Conservation (phyloP, 192 early-diverging fungal genomes). For the Gigaspora rosea region DNA sequence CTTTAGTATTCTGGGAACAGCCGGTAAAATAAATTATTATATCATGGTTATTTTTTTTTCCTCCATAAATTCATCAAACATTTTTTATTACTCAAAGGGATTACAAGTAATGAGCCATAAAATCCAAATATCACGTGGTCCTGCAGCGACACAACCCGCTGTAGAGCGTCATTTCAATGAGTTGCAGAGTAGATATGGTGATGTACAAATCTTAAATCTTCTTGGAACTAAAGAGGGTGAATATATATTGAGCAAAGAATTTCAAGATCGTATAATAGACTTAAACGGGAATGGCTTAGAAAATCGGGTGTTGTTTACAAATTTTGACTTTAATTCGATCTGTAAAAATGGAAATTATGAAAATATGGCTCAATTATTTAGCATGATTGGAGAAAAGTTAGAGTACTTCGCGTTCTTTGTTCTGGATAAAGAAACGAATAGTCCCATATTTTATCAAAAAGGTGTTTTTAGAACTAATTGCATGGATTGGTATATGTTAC, state of each 20-base stretch:
- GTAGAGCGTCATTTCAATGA: slow-evolving; percentile 76
- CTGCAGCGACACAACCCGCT: slow-evolving; percentile 83
- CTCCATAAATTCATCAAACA: neutral
- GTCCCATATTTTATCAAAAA: slow-evolving; percentile 65
- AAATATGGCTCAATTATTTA: slow-evolving; percentile 61
- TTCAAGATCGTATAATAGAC: slow-evolving; percentile 51
- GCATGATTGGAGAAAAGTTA: slow-evolving; percentile 52
- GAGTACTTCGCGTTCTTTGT: slow-evolving; percentile 71
- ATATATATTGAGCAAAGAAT: slow-evolving; percentile 67
- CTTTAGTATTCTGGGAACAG: slow-evolving; percentile 94
- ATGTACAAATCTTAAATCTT: slow-evolving; percentile 79
- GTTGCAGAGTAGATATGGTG: slow-evolving; percentile 70
- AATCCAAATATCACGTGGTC: slow-evolving; percentile 78
- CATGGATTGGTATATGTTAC: slow-evolving; percentile 65
- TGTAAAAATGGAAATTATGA: slow-evolving; percentile 81
- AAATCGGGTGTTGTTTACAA: slow-evolving; percentile 55
- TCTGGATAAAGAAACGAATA: slow-evolving; percentile 58
- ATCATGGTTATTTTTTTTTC: neutral
- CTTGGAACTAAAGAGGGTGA: slow-evolving; percentile 76
- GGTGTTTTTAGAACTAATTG: slow-evolving; percentile 94
- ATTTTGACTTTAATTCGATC: slow-evolving; percentile 84
- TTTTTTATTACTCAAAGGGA: slow-evolving; percentile 48
- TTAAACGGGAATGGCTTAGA: slow-evolving; percentile 39
- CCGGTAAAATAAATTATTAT: slow-evolving; percentile 31
- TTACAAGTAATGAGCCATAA: slow-evolving; percentile 83